Evolutionary conservation across 768 basidiomycete species (phyloP).

Genomic region (Brasilioporus rufonigricans): DNA sequence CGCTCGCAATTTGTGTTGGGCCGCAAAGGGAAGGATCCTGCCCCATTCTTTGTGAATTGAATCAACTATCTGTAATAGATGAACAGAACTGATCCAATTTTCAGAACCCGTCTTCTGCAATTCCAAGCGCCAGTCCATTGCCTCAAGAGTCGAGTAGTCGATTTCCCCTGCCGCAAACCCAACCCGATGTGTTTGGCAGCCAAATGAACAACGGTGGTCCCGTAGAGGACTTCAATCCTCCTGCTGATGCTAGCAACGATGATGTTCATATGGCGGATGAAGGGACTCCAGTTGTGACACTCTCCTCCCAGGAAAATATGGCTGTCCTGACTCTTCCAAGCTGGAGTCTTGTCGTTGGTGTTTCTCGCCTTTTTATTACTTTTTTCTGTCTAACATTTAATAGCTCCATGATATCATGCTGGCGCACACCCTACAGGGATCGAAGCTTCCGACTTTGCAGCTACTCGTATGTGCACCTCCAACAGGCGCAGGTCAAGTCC

Average conservation of each 20-base stretch:
- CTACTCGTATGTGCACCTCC: constrained; percentile 42
- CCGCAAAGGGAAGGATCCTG: constrained; percentile 20
- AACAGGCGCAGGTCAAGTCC: constrained; percentile 21
- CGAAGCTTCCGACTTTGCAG: constrained; percentile 49
- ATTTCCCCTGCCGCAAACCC: not conserved
- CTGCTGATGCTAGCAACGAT: constrained; percentile 22
- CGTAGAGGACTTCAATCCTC: constrained; percentile 14
- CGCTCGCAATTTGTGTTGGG: constrained; percentile 16
- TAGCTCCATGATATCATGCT: constrained; percentile 64
- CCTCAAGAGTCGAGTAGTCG: constrained; percentile 5
- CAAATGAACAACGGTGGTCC: constrained; percentile 11
- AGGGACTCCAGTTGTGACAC: constrained; percentile 5
- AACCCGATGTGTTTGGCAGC: constrained; percentile 22
- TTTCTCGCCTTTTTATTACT: not conserved
- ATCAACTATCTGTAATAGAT: not conserved
- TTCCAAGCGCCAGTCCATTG: constrained; percentile 28
- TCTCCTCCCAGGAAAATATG: constrained; percentile 28
- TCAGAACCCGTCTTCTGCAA: constrained; percentile 11
- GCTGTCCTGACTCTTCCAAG: constrained; percentile 42
- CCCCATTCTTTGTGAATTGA: constrained; percentile 7
- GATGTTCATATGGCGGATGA: constrained; percentile 38
- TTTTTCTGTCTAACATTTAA: constrained; percentile 2
- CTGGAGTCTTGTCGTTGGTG: constrained; percentile 55
- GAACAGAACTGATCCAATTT: not conserved
- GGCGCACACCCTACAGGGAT: constrained; percentile 46